Percentiles rank a stretch among this genome's conserved stretches.
phyloP scores from a whole-genome alignment of 2,329 filamentous ascomycete species.

The Colletotrichum gigasporum region DNA sequence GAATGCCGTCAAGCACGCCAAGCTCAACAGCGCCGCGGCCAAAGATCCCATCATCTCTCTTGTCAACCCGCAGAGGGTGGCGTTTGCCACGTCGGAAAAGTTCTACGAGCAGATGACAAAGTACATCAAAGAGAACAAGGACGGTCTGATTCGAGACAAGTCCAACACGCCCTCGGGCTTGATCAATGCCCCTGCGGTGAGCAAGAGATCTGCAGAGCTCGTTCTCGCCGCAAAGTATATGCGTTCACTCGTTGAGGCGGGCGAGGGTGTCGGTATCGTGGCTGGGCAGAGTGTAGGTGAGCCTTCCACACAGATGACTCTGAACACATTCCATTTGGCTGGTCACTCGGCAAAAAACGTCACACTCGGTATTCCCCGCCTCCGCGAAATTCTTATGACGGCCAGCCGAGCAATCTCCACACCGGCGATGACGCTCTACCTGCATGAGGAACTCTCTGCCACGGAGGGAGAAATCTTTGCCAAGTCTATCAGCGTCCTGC shows the following conservation, averaged over 20 bases:
- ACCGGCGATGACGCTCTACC: slow-evolving; percentile 85
- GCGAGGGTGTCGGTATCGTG: slow-evolving; percentile 96
- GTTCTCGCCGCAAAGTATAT: slow-evolving; percentile 94
- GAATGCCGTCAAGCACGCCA: slow-evolving; percentile 78
- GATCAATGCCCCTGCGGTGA: slow-evolving; percentile 44
- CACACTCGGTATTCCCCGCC: slow-evolving; percentile 95
- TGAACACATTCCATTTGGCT: slow-evolving; percentile 99
- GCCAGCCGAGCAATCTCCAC: slow-evolving; percentile 90
- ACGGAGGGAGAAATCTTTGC: slow-evolving; percentile 82
- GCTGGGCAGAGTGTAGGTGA: slow-evolving; percentile 97
- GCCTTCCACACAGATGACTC: slow-evolving; percentile 98
- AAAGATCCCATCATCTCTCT: slow-evolving; percentile 80
- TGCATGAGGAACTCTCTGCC: slow-evolving; percentile 76
- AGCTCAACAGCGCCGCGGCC: slow-evolving; percentile 62
- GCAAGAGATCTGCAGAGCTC: slow-evolving; percentile 81
- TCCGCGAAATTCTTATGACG: slow-evolving; percentile 98
- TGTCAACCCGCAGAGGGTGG: slow-evolving; percentile 79
- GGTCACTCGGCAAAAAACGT: slow-evolving; percentile 99
- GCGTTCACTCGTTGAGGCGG: slow-evolving; percentile 89
- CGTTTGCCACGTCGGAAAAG: slow-evolving; percentile 88
- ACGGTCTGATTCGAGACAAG: slow-evolving; percentile 59
- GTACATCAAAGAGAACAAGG: slow-evolving; percentile 82
- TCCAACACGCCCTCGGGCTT: slow-evolving; percentile 46
- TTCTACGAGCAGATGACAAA: slow-evolving; percentile 78
- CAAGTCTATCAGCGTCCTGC: slow-evolving; percentile 89